Conservation (phyloP, 2,329 filamentous ascomycete genomes). For the Ceratocystis cubensis region DNA sequence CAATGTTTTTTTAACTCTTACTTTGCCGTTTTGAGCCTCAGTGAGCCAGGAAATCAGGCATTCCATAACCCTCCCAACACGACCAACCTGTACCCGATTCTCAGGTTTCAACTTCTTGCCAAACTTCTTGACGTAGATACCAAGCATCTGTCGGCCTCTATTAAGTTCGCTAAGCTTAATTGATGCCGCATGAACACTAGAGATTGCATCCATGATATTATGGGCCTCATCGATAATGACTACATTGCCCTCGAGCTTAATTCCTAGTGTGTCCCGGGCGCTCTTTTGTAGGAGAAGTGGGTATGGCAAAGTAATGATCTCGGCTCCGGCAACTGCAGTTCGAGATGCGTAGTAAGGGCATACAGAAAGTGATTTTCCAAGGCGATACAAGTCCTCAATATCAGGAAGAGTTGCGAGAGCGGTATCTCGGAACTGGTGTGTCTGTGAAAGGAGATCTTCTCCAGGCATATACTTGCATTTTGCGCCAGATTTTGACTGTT, state of each 20-base stretch:
- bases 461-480: slow-evolving; percentile 67
- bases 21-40: slow-evolving; percentile 37
- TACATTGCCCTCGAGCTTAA: slow-evolving; percentile 75
- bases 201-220: slow-evolving; percentile 91
- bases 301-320: slow-evolving; percentile 88
- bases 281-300: slow-evolving; percentile 77
- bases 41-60: slow-evolving; percentile 61
- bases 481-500: slow-evolving; percentile 52
- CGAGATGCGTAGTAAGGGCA: slow-evolving; percentile 97
- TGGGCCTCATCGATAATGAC: slow-evolving; percentile 97
- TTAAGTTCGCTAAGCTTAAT: slow-evolving; percentile 62
- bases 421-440: slow-evolving; percentile 74
- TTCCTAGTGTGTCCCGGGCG: slow-evolving; percentile 73
- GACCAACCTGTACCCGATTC: slow-evolving; percentile 82
- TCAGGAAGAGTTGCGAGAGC: slow-evolving; percentile 75
- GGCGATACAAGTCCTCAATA: slow-evolving; percentile 73
- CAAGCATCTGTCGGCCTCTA: slow-evolving; percentile 61
- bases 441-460: slow-evolving; percentile 58
- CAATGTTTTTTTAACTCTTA: slow-evolving; percentile 25
- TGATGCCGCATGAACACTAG: slow-evolving; percentile 70
- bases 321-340: slow-evolving; percentile 65
- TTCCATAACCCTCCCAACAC: slow-evolving; percentile 71
- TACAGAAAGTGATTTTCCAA: slow-evolving; percentile 67
- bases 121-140: slow-evolving; percentile 74
- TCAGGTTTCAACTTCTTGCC: slow-evolving; percentile 79